Evolutionary conservation across 225 moss, liverwort and hornwort genomes (phyloP), one percentile per base, ranked within the genome.

Genomic region (Straminergon stramineum): DNA sequence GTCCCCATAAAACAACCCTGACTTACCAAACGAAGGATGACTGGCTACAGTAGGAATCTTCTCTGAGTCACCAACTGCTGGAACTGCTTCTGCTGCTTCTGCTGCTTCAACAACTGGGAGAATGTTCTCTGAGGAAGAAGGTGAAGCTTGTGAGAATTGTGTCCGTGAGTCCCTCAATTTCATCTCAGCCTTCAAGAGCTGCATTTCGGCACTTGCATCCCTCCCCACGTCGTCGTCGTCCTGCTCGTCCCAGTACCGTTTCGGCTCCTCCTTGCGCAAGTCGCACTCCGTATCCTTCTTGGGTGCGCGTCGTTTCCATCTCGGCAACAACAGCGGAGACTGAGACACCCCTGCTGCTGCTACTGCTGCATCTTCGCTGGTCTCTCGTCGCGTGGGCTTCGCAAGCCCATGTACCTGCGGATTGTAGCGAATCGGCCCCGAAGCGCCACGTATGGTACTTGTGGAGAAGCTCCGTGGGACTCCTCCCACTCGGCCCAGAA

Each of bases 401-500:
- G 89, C 87, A 80, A 67, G 64, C 43, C 85, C 89, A 64, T 89
- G 90, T n/a, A 17, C 28, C 88, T 86, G 90, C 56, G 93, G 95
- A 89, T 91, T 92, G 85, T 93, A 95, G 73, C 93, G 93, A 74
- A 88, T 88, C 22, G 95, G 95, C 6, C 92, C 92, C 43, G 90
- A 88, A 58, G 88, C 88, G 61, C 84, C 88, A 84, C 93, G 87
- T 32, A 93, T 61, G 19, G 85, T 63, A n/a, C 77, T 84, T 56
- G 58, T 37, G 39, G 86, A 89, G 61, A 88, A 26, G 32, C 51
- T 67, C 28, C 90, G 77, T 64, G 64, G 55, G 64, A 67, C 91
- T 80, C 87, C 91, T 68, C 86, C 91, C 30, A 67, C 89, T 87
- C 85, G 87, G 7, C 76, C 84, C 81, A 90, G 76, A 32, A 91